Conservation (phyloP, 2,329 filamentous ascomycete genomes). For the Alternaria incomplexa region DNA sequence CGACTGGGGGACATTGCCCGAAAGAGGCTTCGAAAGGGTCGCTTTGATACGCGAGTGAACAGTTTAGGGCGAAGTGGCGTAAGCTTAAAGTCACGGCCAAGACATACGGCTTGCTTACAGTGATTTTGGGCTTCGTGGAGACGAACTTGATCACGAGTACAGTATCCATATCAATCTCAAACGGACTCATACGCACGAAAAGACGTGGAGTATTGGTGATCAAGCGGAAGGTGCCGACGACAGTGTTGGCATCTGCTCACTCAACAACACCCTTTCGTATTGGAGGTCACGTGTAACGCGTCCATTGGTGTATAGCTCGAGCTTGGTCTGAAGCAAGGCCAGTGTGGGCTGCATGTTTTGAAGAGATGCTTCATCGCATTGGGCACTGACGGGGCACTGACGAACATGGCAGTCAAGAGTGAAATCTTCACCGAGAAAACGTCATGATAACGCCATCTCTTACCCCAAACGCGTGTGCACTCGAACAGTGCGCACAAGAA, state of each 20-base stretch:
- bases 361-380: not conserved
- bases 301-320: not conserved
- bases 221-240: not conserved
- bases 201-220: no score
- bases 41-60: not conserved
- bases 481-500: not conserved
- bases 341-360: not conserved
- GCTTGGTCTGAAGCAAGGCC: not conserved
- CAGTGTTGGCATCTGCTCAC: not conserved
- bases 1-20: not conserved
- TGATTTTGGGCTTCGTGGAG: not conserved
- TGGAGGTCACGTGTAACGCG: not conserved
- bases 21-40: not conserved
- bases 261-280: not conserved
- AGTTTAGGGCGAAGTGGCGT: not conserved
- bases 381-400: not conserved
- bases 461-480: not conserved
- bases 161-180: not conserved
- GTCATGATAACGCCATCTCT: not conserved
- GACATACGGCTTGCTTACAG: conserved; percentile 14
- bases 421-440: not conserved
- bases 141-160: not conserved
- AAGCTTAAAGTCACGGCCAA: conserved; percentile 9
- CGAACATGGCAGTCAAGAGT: not conserved
- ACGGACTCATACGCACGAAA: not conserved